phyloP scores from a whole-genome alignment of 2,329 filamentous ascomycete species.

The Alternaria metachromatica region DNA sequence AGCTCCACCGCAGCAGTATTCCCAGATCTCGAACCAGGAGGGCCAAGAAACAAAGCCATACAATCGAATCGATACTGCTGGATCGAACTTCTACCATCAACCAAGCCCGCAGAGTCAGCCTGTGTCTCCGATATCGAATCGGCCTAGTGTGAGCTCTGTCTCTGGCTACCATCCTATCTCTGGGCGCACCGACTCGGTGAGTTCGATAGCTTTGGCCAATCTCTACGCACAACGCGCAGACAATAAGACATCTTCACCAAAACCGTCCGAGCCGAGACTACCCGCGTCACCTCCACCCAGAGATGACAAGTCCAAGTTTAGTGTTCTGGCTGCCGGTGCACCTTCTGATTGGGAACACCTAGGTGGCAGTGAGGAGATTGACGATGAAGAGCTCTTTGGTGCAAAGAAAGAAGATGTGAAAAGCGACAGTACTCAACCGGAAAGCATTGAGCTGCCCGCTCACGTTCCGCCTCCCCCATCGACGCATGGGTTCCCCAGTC shows the following conservation, averaged over 20 bases:
- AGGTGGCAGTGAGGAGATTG: slow-evolving; percentile 41
- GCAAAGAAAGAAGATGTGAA: slow-evolving; percentile 32
- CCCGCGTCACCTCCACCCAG: slow-evolving; percentile 35
- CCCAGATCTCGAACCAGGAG: slow-evolving; percentile 22
- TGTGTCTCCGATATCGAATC: slow-evolving; percentile 42
- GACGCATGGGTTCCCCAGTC: slow-evolving; percentile 41
- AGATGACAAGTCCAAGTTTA: slow-evolving; percentile 39
- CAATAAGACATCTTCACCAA: slow-evolving; percentile 35
- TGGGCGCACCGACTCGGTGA: slow-evolving; percentile 39
- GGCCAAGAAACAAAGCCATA: slow-evolving; percentile 40
- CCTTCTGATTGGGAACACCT: slow-evolving; percentile 50
- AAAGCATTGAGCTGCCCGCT: slow-evolving; percentile 40
- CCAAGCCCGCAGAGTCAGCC: slow-evolving; percentile 39
- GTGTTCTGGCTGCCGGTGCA: slow-evolving; percentile 42
- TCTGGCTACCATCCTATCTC: slow-evolving; percentile 20
- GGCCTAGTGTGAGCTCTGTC: slow-evolving; percentile 34
- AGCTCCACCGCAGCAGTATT: slow-evolving; percentile 23
- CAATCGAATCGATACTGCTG: slow-evolving; percentile 29
- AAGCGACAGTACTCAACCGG: slow-evolving; percentile 22
- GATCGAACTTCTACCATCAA: slow-evolving; percentile 34
- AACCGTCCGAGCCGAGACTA: slow-evolving; percentile 22
- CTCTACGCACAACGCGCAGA: slow-evolving; percentile 34
- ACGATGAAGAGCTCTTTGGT: slow-evolving; percentile 43
- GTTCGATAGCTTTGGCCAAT: slow-evolving; percentile 42
- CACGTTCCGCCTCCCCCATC: slow-evolving; percentile 34